Evolutionary conservation across 768 basidiomycete species (phyloP).

Genomic region (Russula earlei): DNA sequence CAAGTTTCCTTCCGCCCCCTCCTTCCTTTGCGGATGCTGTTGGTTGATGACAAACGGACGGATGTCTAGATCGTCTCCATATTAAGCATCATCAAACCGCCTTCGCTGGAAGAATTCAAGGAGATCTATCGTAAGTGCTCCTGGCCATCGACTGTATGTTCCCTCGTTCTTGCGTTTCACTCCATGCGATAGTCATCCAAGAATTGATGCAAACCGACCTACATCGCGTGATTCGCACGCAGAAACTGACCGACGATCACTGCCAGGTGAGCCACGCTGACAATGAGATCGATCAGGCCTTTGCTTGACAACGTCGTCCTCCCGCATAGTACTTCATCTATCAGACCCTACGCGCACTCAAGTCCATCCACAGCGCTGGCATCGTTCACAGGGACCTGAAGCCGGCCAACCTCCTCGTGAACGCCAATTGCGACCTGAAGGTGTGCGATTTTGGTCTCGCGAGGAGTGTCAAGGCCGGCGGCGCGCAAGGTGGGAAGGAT

Average conservation of each 20-base stretch:
- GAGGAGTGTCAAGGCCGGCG: constrained; percentile 49
- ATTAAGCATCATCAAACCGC: constrained; percentile 81
- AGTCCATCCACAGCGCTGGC: constrained; percentile 82
- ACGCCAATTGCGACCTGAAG: constrained; percentile 84
- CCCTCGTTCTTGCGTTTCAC: background rate
- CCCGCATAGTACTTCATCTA: constrained; percentile 66
- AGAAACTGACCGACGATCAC: constrained; percentile 85
- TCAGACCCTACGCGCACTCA: constrained; percentile 78
- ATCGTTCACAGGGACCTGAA: constrained; percentile 75
- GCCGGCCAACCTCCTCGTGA: constrained; percentile 80
- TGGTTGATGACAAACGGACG: background rate
- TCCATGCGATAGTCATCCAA: constrained; percentile 49
- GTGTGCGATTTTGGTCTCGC: constrained; percentile 87
- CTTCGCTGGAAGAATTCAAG: constrained; percentile 64
- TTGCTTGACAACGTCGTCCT: constrained; percentile 11
- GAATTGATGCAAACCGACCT: constrained; percentile 88
- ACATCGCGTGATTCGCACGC: constrained; percentile 86
- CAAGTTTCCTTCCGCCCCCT: constrained; percentile 25
- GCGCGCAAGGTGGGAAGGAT: constrained; percentile 46
- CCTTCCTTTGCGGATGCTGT: constrained; percentile 2
- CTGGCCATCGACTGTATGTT: background rate
- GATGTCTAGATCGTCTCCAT: constrained; percentile 74
- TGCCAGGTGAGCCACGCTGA: constrained; percentile 51
- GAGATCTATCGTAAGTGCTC: constrained; percentile 68
- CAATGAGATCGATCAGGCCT: background rate